Conservation (phyloP, 805 yeast species). For the Kluyveromyces lactis region DNA sequence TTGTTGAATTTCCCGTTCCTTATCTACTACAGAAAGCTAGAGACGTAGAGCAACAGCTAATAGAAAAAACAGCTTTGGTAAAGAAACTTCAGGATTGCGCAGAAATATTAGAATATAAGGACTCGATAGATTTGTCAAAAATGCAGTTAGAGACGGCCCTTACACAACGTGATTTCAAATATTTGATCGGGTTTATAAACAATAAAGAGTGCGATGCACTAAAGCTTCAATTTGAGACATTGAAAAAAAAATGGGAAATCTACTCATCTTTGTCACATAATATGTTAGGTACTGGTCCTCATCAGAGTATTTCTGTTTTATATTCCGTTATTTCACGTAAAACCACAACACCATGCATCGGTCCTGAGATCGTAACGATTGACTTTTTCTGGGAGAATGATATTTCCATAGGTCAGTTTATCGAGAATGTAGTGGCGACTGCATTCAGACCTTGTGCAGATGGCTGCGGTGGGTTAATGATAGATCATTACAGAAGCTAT, state of each 20-base stretch:
- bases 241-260: slow-evolving; percentile 60
- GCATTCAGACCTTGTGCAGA: slow-evolving; percentile 64
- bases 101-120: slow-evolving; percentile 10
- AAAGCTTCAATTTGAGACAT: slow-evolving; percentile 25
- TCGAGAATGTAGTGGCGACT: slow-evolving; percentile 71
- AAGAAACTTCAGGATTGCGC: slow-evolving; percentile 14
- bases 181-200: slow-evolving; percentile 27
- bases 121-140: slow-evolving; percentile 8
- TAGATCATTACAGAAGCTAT: slow-evolving; percentile 77
- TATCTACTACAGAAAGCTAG: slow-evolving; percentile 48
- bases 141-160: slow-evolving; percentile 23
- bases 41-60: slow-evolving; percentile 37
- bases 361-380: slow-evolving; percentile 77
- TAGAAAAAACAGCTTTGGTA: slow-evolving; percentile 10
- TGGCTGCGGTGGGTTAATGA: slow-evolving; percentile 63
- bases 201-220: slow-evolving; percentile 26
- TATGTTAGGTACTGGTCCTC: slow-evolving; percentile 59
- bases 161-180: slow-evolving; percentile 26
- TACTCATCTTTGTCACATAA: slow-evolving; percentile 43
- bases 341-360: slow-evolving; percentile 85
- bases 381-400: slow-evolving; percentile 91
- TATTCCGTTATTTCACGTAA: slow-evolving; percentile 77
- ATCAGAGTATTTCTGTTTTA: slow-evolving; percentile 70
- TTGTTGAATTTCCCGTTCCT: slow-evolving; percentile 69
- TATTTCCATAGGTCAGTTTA: slow-evolving; percentile 78